These are phyloP conservation scores for Glycine tomentella DNA, from an alignment of 306 rosid species.

Conservation along the genomic window DNA sequence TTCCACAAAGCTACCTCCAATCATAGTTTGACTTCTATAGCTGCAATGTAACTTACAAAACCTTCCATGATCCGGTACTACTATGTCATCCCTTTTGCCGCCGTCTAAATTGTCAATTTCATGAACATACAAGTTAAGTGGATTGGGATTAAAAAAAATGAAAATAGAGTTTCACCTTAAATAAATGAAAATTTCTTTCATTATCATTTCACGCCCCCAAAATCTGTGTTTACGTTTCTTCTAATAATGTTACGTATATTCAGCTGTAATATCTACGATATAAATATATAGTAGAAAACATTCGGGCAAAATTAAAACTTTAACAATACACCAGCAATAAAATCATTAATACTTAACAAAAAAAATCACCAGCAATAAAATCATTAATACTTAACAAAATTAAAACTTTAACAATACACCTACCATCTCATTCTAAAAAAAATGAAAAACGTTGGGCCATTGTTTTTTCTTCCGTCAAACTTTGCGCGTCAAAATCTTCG, in stretches of 20 bases:
- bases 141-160: not conserved
- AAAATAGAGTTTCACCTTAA: not conserved
- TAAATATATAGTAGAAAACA: not conserved
- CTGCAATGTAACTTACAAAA: too few species aligned
- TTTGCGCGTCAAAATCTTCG: not conserved
- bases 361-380: not conserved
- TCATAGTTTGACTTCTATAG: not conserved
- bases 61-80: too few species aligned
- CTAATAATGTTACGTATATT: not conserved
- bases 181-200: not conserved
- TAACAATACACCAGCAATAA: not conserved
- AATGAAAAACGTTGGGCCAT: not conserved
- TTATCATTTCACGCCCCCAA: not conserved
- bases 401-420: too few species aligned
- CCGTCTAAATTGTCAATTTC: too few species aligned
- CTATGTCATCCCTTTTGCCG: too few species aligned
- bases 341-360: not conserved
- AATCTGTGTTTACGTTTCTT: not conserved
- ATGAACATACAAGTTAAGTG: not conserved
- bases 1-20: not conserved
- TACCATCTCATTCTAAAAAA: not conserved
- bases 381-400: too few species aligned
- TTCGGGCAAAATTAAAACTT: not conserved
- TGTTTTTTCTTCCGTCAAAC: not conserved
- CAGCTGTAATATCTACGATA: not conserved